Conservation (phyloP, 495 filamentous ascomycete species). For the Cenococcum geophilum region DNA sequence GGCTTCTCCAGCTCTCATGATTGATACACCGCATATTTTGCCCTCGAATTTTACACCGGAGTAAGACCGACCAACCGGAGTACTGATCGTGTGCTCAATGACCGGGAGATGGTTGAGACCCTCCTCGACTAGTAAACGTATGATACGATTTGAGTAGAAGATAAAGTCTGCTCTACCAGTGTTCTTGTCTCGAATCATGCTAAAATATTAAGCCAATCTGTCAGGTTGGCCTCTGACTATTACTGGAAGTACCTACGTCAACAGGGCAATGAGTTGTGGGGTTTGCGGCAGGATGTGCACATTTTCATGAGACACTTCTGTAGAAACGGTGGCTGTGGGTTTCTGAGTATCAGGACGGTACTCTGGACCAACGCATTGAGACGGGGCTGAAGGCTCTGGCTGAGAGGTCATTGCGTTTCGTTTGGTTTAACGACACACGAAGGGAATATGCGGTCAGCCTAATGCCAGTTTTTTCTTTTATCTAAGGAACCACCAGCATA, state of each 20-base stretch:
- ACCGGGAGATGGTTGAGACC: slow-evolving; percentile 95
- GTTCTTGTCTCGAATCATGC: slow-evolving; percentile 88
- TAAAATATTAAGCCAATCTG: slow-evolving; percentile 35
- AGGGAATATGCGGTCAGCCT: slow-evolving; percentile 8
- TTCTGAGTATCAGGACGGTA: slow-evolving; percentile 73
- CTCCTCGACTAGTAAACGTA: slow-evolving; percentile 95
- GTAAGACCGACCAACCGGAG: slow-evolving; percentile 84
- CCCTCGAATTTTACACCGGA: slow-evolving; percentile 90
- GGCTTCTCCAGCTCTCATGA: slow-evolving; percentile 95
- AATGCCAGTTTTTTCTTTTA: neutral
- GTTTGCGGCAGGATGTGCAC: slow-evolving; percentile 88
- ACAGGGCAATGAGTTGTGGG: slow-evolving; percentile 89
- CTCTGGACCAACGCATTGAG: slow-evolving; percentile 67
- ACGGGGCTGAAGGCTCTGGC: slow-evolving; percentile 47
- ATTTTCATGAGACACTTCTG: slow-evolving; percentile 71
- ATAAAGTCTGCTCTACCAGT: slow-evolving; percentile 94
- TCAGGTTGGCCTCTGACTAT: neutral
- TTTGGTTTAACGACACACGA: neutral
- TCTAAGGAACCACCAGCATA: neutral
- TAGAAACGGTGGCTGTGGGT: slow-evolving; percentile 86
- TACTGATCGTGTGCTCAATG: slow-evolving; percentile 77
- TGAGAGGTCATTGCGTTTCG: slow-evolving; percentile 26
- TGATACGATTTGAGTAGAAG: slow-evolving; percentile 98
- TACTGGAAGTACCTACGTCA: slow-evolving; percentile 58
- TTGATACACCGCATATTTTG: slow-evolving; percentile 96